Base-by-base conservation (phyloP, 495 filamentous ascomycete genomes). In the Hypoxylon cercidicola region DNA sequence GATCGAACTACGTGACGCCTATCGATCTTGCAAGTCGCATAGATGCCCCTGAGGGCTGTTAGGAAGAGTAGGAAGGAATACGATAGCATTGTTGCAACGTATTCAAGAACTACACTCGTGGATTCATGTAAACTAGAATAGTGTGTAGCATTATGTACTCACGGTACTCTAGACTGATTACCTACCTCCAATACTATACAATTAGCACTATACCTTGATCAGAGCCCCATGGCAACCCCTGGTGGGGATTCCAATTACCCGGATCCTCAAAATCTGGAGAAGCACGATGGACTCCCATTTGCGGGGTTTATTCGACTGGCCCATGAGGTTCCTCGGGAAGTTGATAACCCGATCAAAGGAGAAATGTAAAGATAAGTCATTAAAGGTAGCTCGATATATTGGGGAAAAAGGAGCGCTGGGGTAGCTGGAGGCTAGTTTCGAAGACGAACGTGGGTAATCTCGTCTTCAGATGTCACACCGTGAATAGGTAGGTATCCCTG, bases 1-100 rank as follows among this genome's bases (percentile, higher is more conserved):
- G 71, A 69, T 34, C 62, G 73, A 34, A 81, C 74, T 2, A 80
- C 70, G 52, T 68, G 58, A 44, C 69, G 59, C 16, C 78, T 71
- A 46, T 77, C 58, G 55, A 72, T 75, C 41, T 51, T 51, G 21
- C 70, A 46, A 28, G 70, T 48, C 28, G 55, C 72, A 53, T 46
- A 51, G 28, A 55, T 37, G 21, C 43, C 60, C n/a, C 41, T 18
- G 11, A 63, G 60, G 37, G 49, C 34, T 23, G 19, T 20, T 13
- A 63, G 32, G 1, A 44, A 50, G 41, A 55, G 12, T 4, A 39
- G 55, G 37, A 68, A 19, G 23, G 53, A 35, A 1, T 13, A 54
- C n/a, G 54, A 16, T 7, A 68, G 7, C 55, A 63, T 63, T 3
- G 23, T 43, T 30, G 25, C 19, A 44, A 35, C 7, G 37, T 32